Evolutionary conservation across 371 early-diverging fungal species (phyloP), one percentile per base, ranked within the genome.

Genomic region (Mortierella sp.): DNA sequence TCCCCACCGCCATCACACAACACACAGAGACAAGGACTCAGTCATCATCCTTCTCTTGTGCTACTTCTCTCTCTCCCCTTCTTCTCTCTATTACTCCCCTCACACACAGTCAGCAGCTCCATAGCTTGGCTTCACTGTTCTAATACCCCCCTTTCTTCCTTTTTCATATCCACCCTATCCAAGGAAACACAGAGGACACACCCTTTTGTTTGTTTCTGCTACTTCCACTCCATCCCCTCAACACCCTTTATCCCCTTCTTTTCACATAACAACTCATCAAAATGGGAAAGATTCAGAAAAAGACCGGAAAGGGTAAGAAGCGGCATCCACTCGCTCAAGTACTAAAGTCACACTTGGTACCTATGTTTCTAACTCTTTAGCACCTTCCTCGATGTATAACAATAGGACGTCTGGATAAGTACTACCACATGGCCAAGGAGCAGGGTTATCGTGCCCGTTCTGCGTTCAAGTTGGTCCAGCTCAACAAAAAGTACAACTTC

Each of bases 371-470:
- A 24, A 65, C 68, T 8, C 8, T 9, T 16, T 42, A 45, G 24
- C 42, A 38, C 42, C 50, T 48, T 6, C 19, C 24, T 50, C n/a
- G 7, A 14, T 5, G 28, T 60, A 31, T 10, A 14, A 34, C 19
- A 9, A 48, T 71, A 87, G 98, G 98, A 75, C 97, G 99, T 91
- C 94, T 99, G 92, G 99, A 99, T 93, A 99, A 99, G 93, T 99
- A 98, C 93, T 99, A 99, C 91, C 97, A 99, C 90, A 94, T 99
- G 91, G 99, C 99, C 89, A 99, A 99, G 93, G 99, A 99, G 88
- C 99, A 99, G 89, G 99, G 99, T 79, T 99, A 99, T 91, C 96
- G 99, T 89, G 99, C 99, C 73, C 98, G 99, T 93, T 99, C 99
- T 57, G 99, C 99, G 78, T 99, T 99, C 94, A 99, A 99, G 94